Evolutionary conservation across 805 yeast genomes (phyloP), one percentile per base, ranked within the genome.

Genomic region (Suhomyces vadensis): DNA sequence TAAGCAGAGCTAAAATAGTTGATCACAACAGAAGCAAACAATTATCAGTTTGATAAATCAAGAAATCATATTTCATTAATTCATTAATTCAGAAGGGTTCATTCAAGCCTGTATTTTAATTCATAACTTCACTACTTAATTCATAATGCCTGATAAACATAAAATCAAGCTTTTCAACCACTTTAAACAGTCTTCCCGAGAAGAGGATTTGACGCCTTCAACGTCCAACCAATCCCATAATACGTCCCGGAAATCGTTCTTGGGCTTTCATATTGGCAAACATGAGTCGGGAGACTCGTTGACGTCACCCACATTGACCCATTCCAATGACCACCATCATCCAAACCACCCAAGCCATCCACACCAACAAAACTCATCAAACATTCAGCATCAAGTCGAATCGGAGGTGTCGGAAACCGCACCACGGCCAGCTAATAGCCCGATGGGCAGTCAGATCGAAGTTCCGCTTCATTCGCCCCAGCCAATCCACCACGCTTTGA

Each of bases 101-200:
- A n/a, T n/a, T n/a, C n/a, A n/a, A n/a, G n/a, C n/a, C n/a, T n/a
- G n/a, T n/a, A 23, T 23, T 6, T 23, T 9, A 9, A 23, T 23
- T 23, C 25, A 9, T 23, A 6, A 23, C 25, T 6, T 23, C 25
- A 23, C 10, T 14, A 14, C 16, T 29, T 13, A 11, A 14, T 5
- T 14, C 31, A 44, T 25, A 19, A 71, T 71, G 77, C 75, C 75
- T 29, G 75, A 71, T 51, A 65, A 64, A 57, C 74, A 69, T 56
- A 70, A 68, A 49, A 59, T 69, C 53, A 69, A 70, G 60, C 56
- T 71, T 31, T 67, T 71, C 45, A 56, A 61, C 46, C 73, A 69
- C 52, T 64, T 67, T 53, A 69, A 70, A 51, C 64, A 55, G 39
- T 50, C 57, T 23, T 44, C 55, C 26, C 36, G 49, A 3, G 52